A percentile compares a stretch with the other conserved stretches of the same genome.
phyloP scores from a whole-genome alignment of 2,329 filamentous ascomycete species.

The Sclerotinia borealis region DNA sequence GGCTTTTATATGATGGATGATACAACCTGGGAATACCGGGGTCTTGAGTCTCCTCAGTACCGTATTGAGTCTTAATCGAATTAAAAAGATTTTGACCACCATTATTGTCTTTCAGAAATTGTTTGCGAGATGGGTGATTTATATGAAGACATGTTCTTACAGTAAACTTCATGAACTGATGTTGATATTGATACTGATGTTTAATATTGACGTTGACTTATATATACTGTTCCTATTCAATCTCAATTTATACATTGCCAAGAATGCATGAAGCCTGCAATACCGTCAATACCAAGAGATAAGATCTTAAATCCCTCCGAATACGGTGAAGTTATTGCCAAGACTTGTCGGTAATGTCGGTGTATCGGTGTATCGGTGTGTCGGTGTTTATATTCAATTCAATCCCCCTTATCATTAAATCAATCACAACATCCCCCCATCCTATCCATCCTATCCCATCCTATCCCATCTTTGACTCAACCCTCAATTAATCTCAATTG shows the following conservation, averaged over 20 bases:
- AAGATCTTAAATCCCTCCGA: not conserved
- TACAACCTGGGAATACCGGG: not conserved
- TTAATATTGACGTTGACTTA: not conserved
- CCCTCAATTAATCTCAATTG: not conserved
- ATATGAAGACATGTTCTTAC: not conserved
- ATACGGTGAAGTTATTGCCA: not conserved
- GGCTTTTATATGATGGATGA: not conserved
- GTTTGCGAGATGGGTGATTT: not conserved
- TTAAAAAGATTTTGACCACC: slow-evolving; percentile 2
- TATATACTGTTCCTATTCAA: not conserved
- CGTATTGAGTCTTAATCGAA: not conserved
- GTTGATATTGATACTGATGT: not conserved
- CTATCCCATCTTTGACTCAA: not conserved
- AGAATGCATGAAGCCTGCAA: not conserved
- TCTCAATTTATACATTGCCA: not conserved
- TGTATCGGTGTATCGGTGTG: too few species aligned
- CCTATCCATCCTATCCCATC: too few species aligned
- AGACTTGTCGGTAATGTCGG: too few species aligned
- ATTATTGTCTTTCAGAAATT: not conserved
- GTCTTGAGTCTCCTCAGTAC: not conserved
- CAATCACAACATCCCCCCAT: not conserved
- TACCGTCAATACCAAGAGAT: not conserved
- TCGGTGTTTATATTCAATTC: too few species aligned
- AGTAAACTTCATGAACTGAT: not conserved
- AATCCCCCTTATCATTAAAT: too few species aligned